These are phyloP conservation scores for Beta macrorhiza DNA, from an alignment of 179 eudicot species.

Conservation along the genomic window DNA sequence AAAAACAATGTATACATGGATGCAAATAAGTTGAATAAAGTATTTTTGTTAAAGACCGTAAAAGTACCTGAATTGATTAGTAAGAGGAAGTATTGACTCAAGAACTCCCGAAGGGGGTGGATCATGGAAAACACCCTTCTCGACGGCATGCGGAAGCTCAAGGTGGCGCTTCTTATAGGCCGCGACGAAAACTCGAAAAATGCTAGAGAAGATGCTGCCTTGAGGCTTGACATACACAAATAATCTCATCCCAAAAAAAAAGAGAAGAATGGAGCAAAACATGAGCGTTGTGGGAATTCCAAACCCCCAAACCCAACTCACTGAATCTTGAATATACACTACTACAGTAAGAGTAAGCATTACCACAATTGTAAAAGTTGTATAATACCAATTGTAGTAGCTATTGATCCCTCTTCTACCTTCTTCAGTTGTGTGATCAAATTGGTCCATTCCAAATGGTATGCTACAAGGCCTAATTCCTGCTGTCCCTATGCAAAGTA, in stretches of 20 bases:
- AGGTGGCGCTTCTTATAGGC: conserved; percentile 48
- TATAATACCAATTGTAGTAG: conserved; percentile 75
- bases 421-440: conserved; percentile 55
- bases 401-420: conserved; percentile 62
- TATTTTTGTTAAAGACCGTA: neutral
- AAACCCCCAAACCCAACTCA: conserved; percentile 67
- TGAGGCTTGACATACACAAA: conserved; percentile 53
- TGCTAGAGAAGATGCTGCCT: conserved; percentile 57
- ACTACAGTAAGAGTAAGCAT: conserved; percentile 55
- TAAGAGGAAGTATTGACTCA: conserved; percentile 43
- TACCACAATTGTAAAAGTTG: conserved; percentile 52
- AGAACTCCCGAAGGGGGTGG: conserved; percentile 36
- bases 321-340: conserved; percentile 59
- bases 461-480: conserved; percentile 71
- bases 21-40: no score
- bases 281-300: conserved; percentile 63
- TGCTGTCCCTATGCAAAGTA: conserved; percentile 49
- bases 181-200: conserved; percentile 53
- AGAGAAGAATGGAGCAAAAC: conserved; percentile 48
- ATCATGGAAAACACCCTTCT: conserved; percentile 36
- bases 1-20: no score
- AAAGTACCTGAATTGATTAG: conserved; percentile 47
- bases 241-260: conserved; percentile 49
- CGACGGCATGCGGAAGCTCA: conserved; percentile 25
- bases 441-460: conserved; percentile 75